Conservation (phyloP, 179 eudicot species). For the Carnegiea gigantea region DNA sequence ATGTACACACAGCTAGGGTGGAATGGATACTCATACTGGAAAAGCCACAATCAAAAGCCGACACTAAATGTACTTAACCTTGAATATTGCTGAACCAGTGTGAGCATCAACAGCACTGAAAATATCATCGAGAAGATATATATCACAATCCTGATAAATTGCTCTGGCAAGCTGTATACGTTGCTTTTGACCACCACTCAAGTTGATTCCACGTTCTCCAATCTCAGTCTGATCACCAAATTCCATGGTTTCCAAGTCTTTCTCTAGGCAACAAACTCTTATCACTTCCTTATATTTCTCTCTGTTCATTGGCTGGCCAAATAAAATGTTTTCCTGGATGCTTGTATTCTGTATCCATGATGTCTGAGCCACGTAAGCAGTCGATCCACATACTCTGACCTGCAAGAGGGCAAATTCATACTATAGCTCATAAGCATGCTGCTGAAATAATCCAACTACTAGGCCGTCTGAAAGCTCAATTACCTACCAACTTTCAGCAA, state of each 20-base stretch:
- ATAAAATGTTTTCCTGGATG: conserved; percentile 75
- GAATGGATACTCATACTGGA: too few relatives aligned
- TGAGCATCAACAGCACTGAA: conserved; percentile 99
- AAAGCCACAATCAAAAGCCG: too few relatives aligned
- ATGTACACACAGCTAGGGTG: neutral
- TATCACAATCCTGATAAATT: conserved; percentile 87
- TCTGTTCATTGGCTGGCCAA: conserved; percentile 77
- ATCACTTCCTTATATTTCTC: conserved; percentile 60
- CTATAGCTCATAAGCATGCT: neutral
- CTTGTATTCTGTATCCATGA: conserved; percentile 97
- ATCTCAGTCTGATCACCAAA: conserved; percentile 95
- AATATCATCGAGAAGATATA: conserved; percentile 90
- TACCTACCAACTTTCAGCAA: conserved; percentile 19
- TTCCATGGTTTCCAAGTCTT: conserved; percentile 96
- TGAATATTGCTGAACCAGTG: conserved; percentile 86
- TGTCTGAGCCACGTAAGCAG: conserved; percentile 96
- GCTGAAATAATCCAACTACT: neutral
- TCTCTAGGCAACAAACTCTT: conserved; percentile 73
- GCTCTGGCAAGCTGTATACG: conserved; percentile 97
- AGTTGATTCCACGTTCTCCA: conserved; percentile 87
- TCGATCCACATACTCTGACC: conserved; percentile 79
- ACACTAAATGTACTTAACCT: conserved; percentile 39
- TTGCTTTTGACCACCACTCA: conserved; percentile 43
- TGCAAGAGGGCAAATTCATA: conserved; percentile 20
- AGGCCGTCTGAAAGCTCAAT: conserved; percentile 17